Evolutionary conservation across 83 land plant genomes (phyloP), one percentile per base, ranked within the genome.

Genomic region (Larix sibirica): DNA sequence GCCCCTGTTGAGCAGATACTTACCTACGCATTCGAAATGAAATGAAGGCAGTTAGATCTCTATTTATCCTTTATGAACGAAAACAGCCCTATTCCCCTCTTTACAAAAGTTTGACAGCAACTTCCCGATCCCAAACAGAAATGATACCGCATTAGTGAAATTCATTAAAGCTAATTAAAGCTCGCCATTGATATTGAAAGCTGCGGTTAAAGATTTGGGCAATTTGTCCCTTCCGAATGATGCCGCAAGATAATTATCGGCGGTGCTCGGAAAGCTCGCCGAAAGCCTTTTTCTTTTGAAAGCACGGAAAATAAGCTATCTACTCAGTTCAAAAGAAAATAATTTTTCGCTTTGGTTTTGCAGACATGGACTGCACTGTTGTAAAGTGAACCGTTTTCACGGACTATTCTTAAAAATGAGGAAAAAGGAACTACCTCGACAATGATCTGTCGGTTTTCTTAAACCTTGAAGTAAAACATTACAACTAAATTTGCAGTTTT

Each of bases 161-260:
- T 74, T 4, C 58, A 74, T 44, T 74, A 47, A 74, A 44, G 77
- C 77, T 21, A 74, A 74, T 44, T 12, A 67, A 67, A 67, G 70
- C 3, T 31, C 17, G 70, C 70, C 12, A 38, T 67, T 67, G 17
- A 67, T 26, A 26, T 26, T 31, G 28, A 26, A 10, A 21, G 10
- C 70, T 28, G 13, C 26, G 13, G 70, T 31, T 67, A 67, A 67
- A 54, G 17, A 67, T 21, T 67, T 28, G 28, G 28, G 28, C 28
- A 28, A 28, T 28, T 28, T 67, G 70, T 26, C 70, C 36, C 40
- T 14, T 67, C 70, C 36, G 3, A 67, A 67, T 26, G 70, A 26
- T 67, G 28, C 70, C 17, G 21, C 58, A 47, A 44, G 21, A 47
- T 74, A 21, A 18, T 16, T 44, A 4, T 23, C 26, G 58, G 13